Conservation (phyloP, 1,284 basidiomycete genomes). For the Amylostereum chailletii region DNA sequence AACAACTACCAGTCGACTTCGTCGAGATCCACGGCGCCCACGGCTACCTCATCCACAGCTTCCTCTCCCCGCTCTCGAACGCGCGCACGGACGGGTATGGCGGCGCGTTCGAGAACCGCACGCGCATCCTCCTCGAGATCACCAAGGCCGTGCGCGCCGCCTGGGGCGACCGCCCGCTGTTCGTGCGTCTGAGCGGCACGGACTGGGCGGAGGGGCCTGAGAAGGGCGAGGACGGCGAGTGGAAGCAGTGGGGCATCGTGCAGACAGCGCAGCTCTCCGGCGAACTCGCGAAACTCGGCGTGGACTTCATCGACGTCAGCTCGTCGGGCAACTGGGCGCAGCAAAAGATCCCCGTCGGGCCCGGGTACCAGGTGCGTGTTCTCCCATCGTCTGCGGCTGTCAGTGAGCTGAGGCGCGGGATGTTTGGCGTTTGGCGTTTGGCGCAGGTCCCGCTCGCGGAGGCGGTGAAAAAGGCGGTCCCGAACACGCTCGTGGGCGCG, state of each 20-base stretch:
- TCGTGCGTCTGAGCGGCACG: slow-evolving; percentile 65
- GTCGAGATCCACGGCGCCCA: slow-evolving; percentile 75
- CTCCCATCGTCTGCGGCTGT: neutral
- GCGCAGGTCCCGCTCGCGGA: slow-evolving; percentile 61
- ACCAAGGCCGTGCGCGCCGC: slow-evolving; percentile 41
- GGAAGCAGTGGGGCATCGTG: slow-evolving; percentile 70
- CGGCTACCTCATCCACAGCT: slow-evolving; percentile 56
- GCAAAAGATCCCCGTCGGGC: slow-evolving; percentile 50
- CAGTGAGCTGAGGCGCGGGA: too few species aligned
- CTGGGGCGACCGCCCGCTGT: slow-evolving; percentile 63
- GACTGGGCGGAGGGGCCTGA: slow-evolving; percentile 77
- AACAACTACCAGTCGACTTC: slow-evolving; percentile 52
- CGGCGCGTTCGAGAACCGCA: slow-evolving; percentile 66
- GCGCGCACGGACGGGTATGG: slow-evolving; percentile 63
- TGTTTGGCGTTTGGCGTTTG: neutral
- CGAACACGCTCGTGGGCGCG: slow-evolving; percentile 45
- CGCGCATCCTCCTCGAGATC: slow-evolving; percentile 59
- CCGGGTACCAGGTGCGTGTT: slow-evolving; percentile 54
- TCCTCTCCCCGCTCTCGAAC: slow-evolving; percentile 69
- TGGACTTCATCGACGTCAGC: slow-evolving; percentile 69
- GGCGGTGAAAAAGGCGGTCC: slow-evolving; percentile 56
- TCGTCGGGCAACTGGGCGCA: slow-evolving; percentile 59
- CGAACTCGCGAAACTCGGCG: slow-evolving; percentile 50
- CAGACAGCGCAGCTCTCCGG: slow-evolving; percentile 57
- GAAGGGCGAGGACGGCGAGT: slow-evolving; percentile 43